These are phyloP conservation scores for Pichia sp. DNA, from an alignment of 1,139 yeast species.

Conservation along the genomic window DNA sequence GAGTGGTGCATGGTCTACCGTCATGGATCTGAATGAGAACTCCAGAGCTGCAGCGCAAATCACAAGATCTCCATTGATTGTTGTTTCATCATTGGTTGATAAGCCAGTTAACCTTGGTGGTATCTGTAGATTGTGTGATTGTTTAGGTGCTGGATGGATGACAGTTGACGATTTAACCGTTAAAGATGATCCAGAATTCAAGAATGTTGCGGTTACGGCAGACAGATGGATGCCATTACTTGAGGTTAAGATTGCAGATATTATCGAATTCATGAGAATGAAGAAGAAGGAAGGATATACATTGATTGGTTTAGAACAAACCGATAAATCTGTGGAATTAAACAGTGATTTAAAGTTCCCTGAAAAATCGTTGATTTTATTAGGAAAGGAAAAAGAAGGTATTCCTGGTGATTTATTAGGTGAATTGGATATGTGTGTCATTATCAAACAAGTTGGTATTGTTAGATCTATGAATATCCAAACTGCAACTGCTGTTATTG, in stretches of 20 bases:
- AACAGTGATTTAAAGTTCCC: slow-evolving; percentile 70
- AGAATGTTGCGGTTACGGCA: slow-evolving; percentile 89
- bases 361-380: slow-evolving; percentile 66
- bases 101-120: slow-evolving; percentile 94
- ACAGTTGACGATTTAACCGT: slow-evolving; percentile 72
- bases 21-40: slow-evolving; percentile 39
- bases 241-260: slow-evolving; percentile 64
- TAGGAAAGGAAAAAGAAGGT: slow-evolving; percentile 91
- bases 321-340: slow-evolving; percentile 78
- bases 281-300: slow-evolving; percentile 83
- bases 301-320: slow-evolving; percentile 87
- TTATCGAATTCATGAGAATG: slow-evolving; percentile 53
- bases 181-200: slow-evolving; percentile 66
- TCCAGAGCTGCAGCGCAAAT: slow-evolving; percentile 35
- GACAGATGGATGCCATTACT: slow-evolving; percentile 94
- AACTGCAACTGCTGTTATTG: slow-evolving; percentile 93
- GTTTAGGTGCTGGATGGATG: slow-evolving; percentile 81
- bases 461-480: slow-evolving; percentile 95
- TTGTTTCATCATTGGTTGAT: slow-evolving; percentile 85
- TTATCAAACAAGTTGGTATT: slow-evolving; percentile 90
- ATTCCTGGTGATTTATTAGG: slow-evolving; percentile 84
- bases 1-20: slow-evolving; percentile 84
- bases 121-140: slow-evolving; percentile 89
- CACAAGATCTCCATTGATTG: slow-evolving; percentile 73
- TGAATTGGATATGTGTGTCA: slow-evolving; percentile 83